These are phyloP conservation scores for Penicillium diatomitis DNA, from an alignment of 495 filamentous ascomycete genomes.

Conservation along the genomic window DNA sequence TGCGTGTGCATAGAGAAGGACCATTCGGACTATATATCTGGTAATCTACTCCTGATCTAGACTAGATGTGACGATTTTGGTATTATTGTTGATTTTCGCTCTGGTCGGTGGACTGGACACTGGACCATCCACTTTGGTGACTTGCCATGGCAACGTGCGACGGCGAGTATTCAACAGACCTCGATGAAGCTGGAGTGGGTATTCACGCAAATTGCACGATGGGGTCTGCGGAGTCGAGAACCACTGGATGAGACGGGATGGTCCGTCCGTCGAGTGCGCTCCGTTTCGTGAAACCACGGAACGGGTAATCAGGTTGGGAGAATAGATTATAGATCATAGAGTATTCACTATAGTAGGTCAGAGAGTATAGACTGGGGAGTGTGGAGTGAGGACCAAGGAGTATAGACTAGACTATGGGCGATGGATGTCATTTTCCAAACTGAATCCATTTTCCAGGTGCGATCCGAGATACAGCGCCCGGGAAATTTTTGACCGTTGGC, in stretches of 20 bases:
- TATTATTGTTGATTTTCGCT: not conserved
- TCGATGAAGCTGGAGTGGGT: too few relatives aligned
- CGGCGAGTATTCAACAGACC: slow-evolving; percentile 2
- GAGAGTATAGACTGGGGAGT: too few relatives aligned
- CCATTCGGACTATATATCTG: not conserved
- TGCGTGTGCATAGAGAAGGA: slow-evolving; percentile 5
- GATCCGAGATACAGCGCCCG: too few relatives aligned
- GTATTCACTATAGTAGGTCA: too few relatives aligned
- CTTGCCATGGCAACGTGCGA: slow-evolving; percentile 23
- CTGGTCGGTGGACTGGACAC: too few relatives aligned
- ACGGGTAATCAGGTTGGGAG: not conserved
- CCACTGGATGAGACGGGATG: slow-evolving; percentile 23
- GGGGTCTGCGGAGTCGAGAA: slow-evolving; percentile 20
- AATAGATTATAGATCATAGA: not conserved
- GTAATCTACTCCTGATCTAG: too few relatives aligned
- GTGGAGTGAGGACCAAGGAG: too few relatives aligned
- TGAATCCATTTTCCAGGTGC: too few relatives aligned
- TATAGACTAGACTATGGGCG: too few relatives aligned
- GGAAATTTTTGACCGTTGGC: too few relatives aligned
- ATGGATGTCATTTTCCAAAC: too few relatives aligned
- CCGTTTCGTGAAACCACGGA: slow-evolving; percentile 16
- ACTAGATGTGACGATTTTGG: not conserved
- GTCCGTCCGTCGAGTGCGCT: slow-evolving; percentile 1
- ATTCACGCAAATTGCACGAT: not conserved
- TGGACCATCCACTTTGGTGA: too few relatives aligned